These are phyloP conservation scores for Chlorencoelia australis DNA, from an alignment of 2,329 filamentous ascomycete species.

Conservation along the genomic window DNA sequence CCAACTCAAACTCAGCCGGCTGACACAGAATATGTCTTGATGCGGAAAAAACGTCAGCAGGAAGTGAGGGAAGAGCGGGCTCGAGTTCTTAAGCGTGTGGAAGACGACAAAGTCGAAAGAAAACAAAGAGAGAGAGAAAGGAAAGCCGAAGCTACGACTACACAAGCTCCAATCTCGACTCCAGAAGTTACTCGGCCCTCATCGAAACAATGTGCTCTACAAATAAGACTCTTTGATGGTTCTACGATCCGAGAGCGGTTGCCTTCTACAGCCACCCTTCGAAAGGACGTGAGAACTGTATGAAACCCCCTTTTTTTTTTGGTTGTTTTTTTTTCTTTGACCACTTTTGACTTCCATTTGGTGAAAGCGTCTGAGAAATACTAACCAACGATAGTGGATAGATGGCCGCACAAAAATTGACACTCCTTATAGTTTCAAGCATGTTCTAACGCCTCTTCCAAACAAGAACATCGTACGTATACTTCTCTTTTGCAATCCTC, in stretches of 20 bases:
- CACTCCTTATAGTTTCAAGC: slow-evolving; percentile 70
- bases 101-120: slow-evolving; percentile 64
- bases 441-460: slow-evolving; percentile 69
- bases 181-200: slow-evolving; percentile 1
- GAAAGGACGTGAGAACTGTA: slow-evolving; percentile 50
- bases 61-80: slow-evolving; percentile 59
- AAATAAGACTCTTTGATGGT: slow-evolving; percentile 77
- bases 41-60: slow-evolving; percentile 50
- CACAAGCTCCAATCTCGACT: slow-evolving; percentile 3
- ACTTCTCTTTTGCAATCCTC: no score
- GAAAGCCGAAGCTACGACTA: slow-evolving; percentile 30
- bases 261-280: slow-evolving; percentile 50
- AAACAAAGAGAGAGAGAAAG: slow-evolving; percentile 44
- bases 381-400: slow-evolving; percentile 46
- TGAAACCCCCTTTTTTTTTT: no score
- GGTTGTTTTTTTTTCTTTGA: not conserved
- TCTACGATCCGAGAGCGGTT: slow-evolving; percentile 68
- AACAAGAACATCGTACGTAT: slow-evolving; percentile 65
- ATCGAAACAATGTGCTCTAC: slow-evolving; percentile 46
- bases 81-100: slow-evolving; percentile 64
- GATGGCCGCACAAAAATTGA: slow-evolving; percentile 51
- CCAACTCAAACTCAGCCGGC: slow-evolving; percentile 14
- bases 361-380: no score
- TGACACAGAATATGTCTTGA: slow-evolving; percentile 39
- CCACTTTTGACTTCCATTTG: not conserved